phyloP scores from a whole-genome alignment of 1,284 basidiomycete genomes.

The Fomitopsis betulina region DNA sequence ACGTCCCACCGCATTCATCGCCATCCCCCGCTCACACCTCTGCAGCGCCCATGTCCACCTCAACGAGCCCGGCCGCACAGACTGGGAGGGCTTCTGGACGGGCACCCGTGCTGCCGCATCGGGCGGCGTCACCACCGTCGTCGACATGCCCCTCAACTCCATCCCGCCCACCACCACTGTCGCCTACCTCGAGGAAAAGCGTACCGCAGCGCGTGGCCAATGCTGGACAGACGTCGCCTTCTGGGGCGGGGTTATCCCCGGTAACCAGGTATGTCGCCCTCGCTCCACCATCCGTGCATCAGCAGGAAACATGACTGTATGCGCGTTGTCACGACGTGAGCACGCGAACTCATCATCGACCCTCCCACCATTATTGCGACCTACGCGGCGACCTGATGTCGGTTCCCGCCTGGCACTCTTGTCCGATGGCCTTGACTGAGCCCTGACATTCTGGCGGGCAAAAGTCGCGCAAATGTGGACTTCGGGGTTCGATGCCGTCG shows the following conservation, averaged over 20 bases:
- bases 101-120: slow-evolving; percentile 86
- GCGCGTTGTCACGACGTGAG: too few species aligned
- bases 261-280: slow-evolving; percentile 57
- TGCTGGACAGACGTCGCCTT: slow-evolving; percentile 87
- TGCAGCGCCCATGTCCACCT: slow-evolving; percentile 86
- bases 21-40: neutral
- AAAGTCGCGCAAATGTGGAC: too few species aligned
- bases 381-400: neutral
- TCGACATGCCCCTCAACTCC: slow-evolving; percentile 96
- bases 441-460: too few species aligned
- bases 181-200: slow-evolving; percentile 67
- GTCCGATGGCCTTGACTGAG: too few species aligned
- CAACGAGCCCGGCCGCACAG: slow-evolving; percentile 88
- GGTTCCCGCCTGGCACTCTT: too few species aligned
- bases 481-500: too few species aligned
- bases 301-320: neutral
- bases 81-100: slow-evolving; percentile 93
- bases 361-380: too few species aligned
- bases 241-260: slow-evolving; percentile 93
- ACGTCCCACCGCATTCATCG: slow-evolving; percentile 25
- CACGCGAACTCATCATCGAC: too few species aligned
- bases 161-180: slow-evolving; percentile 91
- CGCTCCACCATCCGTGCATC: neutral
- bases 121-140: slow-evolving; percentile 87
- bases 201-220: slow-evolving; percentile 63